Conservation (phyloP, 1,284 basidiomycete species). For the Sparassis latifolia region DNA sequence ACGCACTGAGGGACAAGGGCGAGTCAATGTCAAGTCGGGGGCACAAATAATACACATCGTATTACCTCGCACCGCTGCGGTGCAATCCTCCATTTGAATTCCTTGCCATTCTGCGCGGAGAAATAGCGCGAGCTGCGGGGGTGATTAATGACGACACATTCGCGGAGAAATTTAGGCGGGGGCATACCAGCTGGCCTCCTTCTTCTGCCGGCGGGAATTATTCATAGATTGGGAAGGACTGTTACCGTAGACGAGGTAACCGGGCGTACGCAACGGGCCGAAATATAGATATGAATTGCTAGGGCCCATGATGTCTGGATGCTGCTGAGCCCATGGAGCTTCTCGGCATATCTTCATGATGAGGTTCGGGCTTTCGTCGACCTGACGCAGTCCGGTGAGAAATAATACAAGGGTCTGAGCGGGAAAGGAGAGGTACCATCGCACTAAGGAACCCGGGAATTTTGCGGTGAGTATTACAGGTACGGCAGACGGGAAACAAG, state of each 20-base stretch:
- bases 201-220: constrained; percentile 47
- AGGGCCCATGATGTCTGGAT: constrained; percentile 64
- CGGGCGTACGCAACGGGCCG: constrained; percentile 52
- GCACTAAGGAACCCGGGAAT: neutral
- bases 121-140: constrained; percentile 60
- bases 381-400: constrained; percentile 25
- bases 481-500: neutral
- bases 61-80: constrained; percentile 57
- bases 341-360: constrained; percentile 60
- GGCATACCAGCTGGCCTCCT: constrained; percentile 55
- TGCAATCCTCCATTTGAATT: constrained; percentile 64
- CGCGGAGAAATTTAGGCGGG: neutral
- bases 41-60: constrained; percentile 48
- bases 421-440: neutral
- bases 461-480: constrained; percentile 6
- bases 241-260: constrained; percentile 65
- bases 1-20: constrained; percentile 38
- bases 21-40: constrained; percentile 3
- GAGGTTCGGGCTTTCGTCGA: constrained; percentile 48
- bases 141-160: neutral
- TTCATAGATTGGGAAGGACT: constrained; percentile 50
- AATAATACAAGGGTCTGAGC: constrained; percentile 1
- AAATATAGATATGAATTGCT: constrained; percentile 66
- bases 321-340: constrained; percentile 53
- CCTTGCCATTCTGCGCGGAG: constrained; percentile 53